Base-by-base conservation (phyloP, 495 filamentous ascomycete genomes). In the Emericellopsis terricola region DNA sequence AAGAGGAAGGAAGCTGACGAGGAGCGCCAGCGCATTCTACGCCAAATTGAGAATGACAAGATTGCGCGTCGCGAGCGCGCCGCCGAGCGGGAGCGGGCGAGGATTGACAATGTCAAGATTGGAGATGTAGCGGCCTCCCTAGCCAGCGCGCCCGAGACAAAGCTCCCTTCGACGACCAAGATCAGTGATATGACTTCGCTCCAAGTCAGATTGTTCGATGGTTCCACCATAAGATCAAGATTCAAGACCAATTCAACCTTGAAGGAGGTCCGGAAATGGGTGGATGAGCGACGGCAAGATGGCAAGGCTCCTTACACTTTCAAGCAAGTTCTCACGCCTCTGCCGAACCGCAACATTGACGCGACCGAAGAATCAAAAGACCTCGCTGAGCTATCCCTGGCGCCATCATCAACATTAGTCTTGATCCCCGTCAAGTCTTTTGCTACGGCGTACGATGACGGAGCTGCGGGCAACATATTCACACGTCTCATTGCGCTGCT, bases 181-280 rank as follows among this genome's bases (percentile, higher is more conserved):
- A 27, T 31, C 9, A 50, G 42, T 31, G 45, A 56, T 19, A 54
- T 62, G 35, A 78, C 68, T 41, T 69, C 78, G 9, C 52, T 96
- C 4, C 85, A 89, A 44, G 70, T 94, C 27, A 73, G 87, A 1
- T 59, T 94, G 0, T 78, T 92, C 27, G 83, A 94, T 47, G 87
- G 87, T 9, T 71, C 70, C 19, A 82, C 71, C 10, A 68, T 94
- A 31, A 73, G 81, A 19, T 61, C 60, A 17, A 73, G 65, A 15
- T 94, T 96, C 49, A 55, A 66, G 0, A 66, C 71, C 29, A 59
- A 57, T 1, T 60, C 69, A 8, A 80, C 69, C 10, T 64, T 94
- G n/a, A 55, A 45, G 4, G 69, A 80, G 26, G 79, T 96, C 2
- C 68, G 87, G 3, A 43, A 62, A 3, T 94, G 82, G 81, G 61